Conservation (phyloP, 1,284 basidiomycete species). For the Boletus mariae region DNA sequence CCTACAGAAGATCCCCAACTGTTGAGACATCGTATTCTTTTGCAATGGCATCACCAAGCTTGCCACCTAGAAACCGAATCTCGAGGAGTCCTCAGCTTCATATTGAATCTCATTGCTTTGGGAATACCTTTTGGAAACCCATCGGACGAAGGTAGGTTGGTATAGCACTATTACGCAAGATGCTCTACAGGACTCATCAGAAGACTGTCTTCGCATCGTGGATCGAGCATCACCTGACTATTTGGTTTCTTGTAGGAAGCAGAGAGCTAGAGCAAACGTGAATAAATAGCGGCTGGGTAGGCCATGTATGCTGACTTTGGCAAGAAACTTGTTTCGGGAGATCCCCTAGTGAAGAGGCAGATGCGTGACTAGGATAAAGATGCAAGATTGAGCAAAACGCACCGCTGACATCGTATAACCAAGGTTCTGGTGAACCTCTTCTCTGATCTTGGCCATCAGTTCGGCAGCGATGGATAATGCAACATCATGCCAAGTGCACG, state of each 20-base stretch:
- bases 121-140: slow-evolving; percentile 78
- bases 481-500: slow-evolving; percentile 85
- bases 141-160: slow-evolving; percentile 78
- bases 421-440: slow-evolving; percentile 67
- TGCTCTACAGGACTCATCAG: slow-evolving; percentile 43
- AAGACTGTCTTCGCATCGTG: neutral
- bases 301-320: slow-evolving; percentile 62
- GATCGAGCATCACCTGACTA: slow-evolving; percentile 53
- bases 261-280: slow-evolving; percentile 52
- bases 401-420: slow-evolving; percentile 96
- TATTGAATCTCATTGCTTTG: slow-evolving; percentile 1
- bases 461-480: slow-evolving; percentile 88
- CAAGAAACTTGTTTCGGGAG: slow-evolving; percentile 89
- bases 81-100: slow-evolving; percentile 30
- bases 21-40: slow-evolving; percentile 86
- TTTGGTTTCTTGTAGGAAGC: slow-evolving; percentile 91
- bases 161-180: slow-evolving; percentile 80
- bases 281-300: neutral
- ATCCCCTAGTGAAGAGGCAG: slow-evolving; percentile 60
- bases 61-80: slow-evolving; percentile 95
- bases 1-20: slow-evolving; percentile 84
- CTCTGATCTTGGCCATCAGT: slow-evolving; percentile 75
- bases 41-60: slow-evolving; percentile 86
- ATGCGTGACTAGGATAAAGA: neutral
- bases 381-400: slow-evolving; percentile 26